Evolutionary conservation across 202 grass and related monocot species (phyloP).

Genomic region (Zizania palustris): DNA sequence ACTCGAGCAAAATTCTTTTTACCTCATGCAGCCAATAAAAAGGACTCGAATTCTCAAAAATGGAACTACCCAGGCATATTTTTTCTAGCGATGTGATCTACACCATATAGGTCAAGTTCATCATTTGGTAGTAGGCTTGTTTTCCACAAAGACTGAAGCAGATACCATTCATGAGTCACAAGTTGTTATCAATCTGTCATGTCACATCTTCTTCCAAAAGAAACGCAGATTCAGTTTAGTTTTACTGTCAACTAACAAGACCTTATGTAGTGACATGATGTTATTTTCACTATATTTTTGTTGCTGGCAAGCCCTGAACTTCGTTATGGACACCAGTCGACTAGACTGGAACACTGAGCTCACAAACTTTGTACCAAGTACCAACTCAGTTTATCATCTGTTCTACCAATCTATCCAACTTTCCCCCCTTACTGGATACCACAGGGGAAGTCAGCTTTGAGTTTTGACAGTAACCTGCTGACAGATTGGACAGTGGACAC

Average conservation of each 20-base stretch:
- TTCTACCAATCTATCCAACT: neutral
- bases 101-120: neutral
- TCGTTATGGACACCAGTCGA: slow-evolving; percentile 6
- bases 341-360: neutral
- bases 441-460: neutral
- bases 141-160: neutral
- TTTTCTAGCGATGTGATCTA: neutral
- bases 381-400: neutral
- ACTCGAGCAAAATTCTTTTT: no score
- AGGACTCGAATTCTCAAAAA: neutral
- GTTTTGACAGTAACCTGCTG: neutral
- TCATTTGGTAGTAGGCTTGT: neutral
- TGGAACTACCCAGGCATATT: neutral
- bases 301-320: neutral
- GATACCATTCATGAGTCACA: neutral
- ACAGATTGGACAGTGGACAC: neutral
- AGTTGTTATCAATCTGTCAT: neutral
- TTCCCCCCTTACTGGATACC: neutral
- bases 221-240: neutral
- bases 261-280: neutral
- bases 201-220: neutral
- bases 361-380: slow-evolving; percentile 14
- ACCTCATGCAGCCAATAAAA: neutral
- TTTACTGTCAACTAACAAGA: neutral
- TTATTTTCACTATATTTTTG: neutral